Base-by-base conservation (phyloP, 352 stramenopile genomes). In the Pythium monospermum region DNA sequence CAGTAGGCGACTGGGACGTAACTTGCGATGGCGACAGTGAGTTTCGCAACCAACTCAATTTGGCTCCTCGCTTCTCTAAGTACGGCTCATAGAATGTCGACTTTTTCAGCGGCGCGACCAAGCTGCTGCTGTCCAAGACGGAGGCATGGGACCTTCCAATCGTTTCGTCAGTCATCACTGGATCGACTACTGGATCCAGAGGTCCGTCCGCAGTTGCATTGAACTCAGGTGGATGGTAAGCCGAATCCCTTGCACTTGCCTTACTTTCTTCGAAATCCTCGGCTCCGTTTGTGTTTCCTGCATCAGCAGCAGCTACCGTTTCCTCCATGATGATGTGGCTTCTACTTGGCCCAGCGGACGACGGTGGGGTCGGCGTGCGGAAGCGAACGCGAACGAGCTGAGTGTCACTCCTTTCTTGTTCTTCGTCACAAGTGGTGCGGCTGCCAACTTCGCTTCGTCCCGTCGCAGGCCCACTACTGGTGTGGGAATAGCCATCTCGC, bases 281-380 rank as follows among this genome's bases (percentile, higher is more conserved):
- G 30, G 13, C 13, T 35, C 30, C 30, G 30, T 35, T 13, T 8
- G 30, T 13, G 8, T 35, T 8, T 35, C 7, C 30, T 35, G 30
- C 7, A 35, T 13, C 30, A 13, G 30, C 30, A 13, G 30, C 8
- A 13, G 30, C 30, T 35, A 31, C 27, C 15, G 8, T n/a, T 31
- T 25, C 35, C 35, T n/a, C 30, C 18, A 31, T 31, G 10, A 7
- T 27, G 16, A 65, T 33, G 13, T 57, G 50, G 2, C 2, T n/a
- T 12, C 47, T 44, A 7, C 18, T 58, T 3, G 58, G 52, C 3
- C 58, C 57, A 1, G 59, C 53, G 21, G 59, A 62, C 5, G 52
- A 59, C 15, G 59, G 53, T 2, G 59, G 59, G n/a, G 52, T 52
- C 1, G 59, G 59, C 8, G 43, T 67, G n/a, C 39, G 39, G 30